phyloP scores from a whole-genome alignment of 2,329 filamentous ascomycete genomes.

The Emmonsia crescens region DNA sequence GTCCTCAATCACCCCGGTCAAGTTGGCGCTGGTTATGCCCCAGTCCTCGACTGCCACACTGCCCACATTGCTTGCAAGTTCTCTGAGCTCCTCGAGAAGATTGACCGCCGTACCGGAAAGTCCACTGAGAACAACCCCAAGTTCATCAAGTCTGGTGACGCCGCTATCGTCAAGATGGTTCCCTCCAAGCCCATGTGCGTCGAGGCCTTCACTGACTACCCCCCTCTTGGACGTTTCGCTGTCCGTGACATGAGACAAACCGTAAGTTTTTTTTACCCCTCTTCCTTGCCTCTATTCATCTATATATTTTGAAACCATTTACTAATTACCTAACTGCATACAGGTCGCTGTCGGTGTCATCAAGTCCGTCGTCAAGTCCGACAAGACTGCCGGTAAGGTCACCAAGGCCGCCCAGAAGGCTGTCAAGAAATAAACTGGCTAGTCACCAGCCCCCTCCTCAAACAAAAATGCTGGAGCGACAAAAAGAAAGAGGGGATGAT shows the following conservation, averaged over 20 bases:
- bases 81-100: slow-evolving; percentile 98
- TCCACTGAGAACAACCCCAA: slow-evolving; percentile 83
- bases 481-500: neutral
- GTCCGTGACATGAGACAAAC: slow-evolving; percentile 82
- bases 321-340: slow-evolving; percentile 1
- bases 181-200: slow-evolving; percentile 99
- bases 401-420: slow-evolving; percentile 55
- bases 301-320: neutral
- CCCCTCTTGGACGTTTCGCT: slow-evolving; percentile 98
- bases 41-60: slow-evolving; percentile 99
- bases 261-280: slow-evolving; percentile 52
- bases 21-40: slow-evolving; percentile 97
- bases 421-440: slow-evolving; percentile 55
- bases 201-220: slow-evolving; percentile 99
- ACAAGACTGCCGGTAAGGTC: slow-evolving; percentile 49
- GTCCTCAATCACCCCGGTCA: slow-evolving; percentile 99
- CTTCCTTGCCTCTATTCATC: neutral
- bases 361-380: slow-evolving; percentile 68
- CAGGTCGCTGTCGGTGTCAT: slow-evolving; percentile 82
- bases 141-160: slow-evolving; percentile 99
- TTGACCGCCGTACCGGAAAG: slow-evolving; percentile 99
- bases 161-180: slow-evolving; percentile 99
- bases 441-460: neutral
- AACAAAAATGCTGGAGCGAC: neutral
- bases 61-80: slow-evolving; percentile 99